Percentiles rank a stretch among this genome's conserved stretches.
Conservation (phyloP, 352 stramenopile species). For the Pythium apleroticum region DNA sequence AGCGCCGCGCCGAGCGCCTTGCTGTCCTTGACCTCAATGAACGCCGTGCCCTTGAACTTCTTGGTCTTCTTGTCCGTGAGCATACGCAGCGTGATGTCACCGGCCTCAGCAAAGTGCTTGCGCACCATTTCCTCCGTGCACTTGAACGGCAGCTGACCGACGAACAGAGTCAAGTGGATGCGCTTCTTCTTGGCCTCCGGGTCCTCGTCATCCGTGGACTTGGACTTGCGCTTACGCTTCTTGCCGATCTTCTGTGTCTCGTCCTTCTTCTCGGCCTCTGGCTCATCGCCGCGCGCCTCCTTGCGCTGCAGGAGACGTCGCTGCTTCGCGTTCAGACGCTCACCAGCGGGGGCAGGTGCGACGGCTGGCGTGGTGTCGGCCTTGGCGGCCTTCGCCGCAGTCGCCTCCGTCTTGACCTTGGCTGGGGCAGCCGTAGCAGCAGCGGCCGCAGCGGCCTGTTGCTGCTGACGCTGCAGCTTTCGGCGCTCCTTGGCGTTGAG, state of each 20-base stretch:
- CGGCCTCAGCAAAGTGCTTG: constrained; percentile 72
- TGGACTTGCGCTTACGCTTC: constrained; percentile 49
- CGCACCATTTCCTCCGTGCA: constrained; percentile 64
- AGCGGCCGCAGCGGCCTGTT: constrained; percentile 7
- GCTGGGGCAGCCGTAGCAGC: not conserved
- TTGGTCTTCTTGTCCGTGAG: constrained; percentile 82
- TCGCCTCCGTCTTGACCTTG: constrained; percentile 9
- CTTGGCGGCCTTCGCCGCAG: not conserved
- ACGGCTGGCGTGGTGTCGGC: not conserved
- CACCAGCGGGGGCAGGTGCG: not conserved
- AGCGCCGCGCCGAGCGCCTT: constrained; percentile 78
- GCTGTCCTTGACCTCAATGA: constrained; percentile 85
- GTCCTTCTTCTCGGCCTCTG: constrained; percentile 30
- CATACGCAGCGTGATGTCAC: constrained; percentile 79
- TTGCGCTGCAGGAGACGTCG: constrained; percentile 55
- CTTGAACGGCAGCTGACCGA: constrained; percentile 78
- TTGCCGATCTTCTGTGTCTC: constrained; percentile 32
- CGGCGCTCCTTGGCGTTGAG: constrained; percentile 65
- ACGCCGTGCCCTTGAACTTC: constrained; percentile 82
- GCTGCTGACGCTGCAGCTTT: constrained; percentile 21
- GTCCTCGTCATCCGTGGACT: constrained; percentile 23
- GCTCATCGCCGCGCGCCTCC: constrained; percentile 34
- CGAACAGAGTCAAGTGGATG: constrained; percentile 86
- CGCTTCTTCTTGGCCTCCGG: constrained; percentile 55
- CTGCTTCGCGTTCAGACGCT: constrained; percentile 53